Percentiles rank a stretch among this genome's conserved stretches.
phyloP scores from a whole-genome alignment of 2,329 filamentous ascomycete genomes.

The Botrytis galanthina region DNA sequence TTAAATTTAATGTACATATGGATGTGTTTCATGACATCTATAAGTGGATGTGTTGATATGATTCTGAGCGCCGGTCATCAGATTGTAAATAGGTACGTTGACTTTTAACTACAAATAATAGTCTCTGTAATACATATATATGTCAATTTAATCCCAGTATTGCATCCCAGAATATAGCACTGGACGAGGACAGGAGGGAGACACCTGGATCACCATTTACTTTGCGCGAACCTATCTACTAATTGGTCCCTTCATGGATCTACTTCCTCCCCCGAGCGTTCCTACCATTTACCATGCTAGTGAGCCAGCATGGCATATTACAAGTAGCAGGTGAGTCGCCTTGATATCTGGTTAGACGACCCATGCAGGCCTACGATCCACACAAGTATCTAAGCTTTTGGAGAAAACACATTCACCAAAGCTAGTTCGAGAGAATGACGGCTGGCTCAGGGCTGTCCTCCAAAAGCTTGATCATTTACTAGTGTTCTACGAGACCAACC shows the following conservation, averaged over 20 bases:
- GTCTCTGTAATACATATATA: not conserved
- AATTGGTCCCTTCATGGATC: not conserved
- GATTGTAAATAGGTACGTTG: too few species aligned
- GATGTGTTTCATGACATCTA: not conserved
- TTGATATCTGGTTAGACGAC: not conserved
- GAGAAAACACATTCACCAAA: not conserved
- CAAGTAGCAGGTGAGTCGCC: not conserved
- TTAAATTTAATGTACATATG: not conserved
- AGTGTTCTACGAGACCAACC: too few species aligned
- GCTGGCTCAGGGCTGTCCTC: not conserved
- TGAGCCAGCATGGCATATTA: not conserved
- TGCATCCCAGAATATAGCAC: not conserved
- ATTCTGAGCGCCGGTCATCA: not conserved
- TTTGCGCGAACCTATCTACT: not conserved
- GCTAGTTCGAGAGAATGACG: too few species aligned
- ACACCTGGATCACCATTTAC: not conserved
- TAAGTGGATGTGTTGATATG: not conserved
- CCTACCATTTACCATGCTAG: not conserved
- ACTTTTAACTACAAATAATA: not conserved
- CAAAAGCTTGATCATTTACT: not conserved
- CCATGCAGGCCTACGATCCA: not conserved
- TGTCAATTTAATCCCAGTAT: not conserved
- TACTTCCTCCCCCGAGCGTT: not conserved
- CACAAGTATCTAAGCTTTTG: not conserved
- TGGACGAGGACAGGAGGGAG: too few species aligned